Conservation (phyloP, 2,329 filamentous ascomycete species). For the Fusarium pseudocircinatum region DNA sequence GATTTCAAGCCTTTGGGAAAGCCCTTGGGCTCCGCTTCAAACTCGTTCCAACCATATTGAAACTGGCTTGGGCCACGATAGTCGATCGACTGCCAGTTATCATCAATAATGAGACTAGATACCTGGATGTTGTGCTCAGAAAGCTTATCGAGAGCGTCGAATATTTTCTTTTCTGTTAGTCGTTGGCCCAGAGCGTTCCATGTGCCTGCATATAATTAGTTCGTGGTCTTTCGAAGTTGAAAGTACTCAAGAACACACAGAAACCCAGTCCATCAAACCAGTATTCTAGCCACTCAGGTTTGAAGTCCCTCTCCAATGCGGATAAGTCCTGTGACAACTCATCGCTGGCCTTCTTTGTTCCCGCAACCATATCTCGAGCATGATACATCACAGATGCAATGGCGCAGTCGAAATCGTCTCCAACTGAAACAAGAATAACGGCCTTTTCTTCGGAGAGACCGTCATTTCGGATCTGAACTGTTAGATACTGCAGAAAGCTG, state of each 20-base stretch:
- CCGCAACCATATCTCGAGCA: conserved; percentile 67
- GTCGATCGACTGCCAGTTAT: conserved; percentile 90
- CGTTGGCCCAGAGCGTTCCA: conserved; percentile 93
- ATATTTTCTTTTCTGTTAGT: conserved; percentile 82
- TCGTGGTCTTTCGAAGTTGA: background rate
- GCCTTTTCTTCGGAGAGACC: conserved; percentile 62
- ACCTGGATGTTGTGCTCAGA: conserved; percentile 78
- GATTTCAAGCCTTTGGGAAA: conserved; percentile 85
- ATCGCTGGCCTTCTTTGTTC: conserved; percentile 54
- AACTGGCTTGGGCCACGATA: conserved; percentile 60
- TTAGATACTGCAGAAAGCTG: conserved; percentile 13
- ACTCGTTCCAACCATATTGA: conserved; percentile 77
- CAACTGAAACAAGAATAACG: conserved; percentile 75
- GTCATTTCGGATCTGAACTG: conserved; percentile 72
- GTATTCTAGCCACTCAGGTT: conserved; percentile 77
- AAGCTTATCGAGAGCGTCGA: conserved; percentile 77
- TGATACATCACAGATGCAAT: conserved; percentile 88
- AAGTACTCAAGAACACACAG: conserved; percentile 62
- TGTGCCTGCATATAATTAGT: conserved; percentile 64
- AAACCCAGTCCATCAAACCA: conserved; percentile 96
- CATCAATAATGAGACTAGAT: conserved; percentile 91
- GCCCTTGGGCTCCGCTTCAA: conserved; percentile 82
- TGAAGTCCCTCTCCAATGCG: conserved; percentile 58
- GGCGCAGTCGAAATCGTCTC: conserved; percentile 77
- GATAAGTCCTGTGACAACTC: conserved; percentile 58